Evolutionary conservation across 768 basidiomycete species (phyloP), one percentile per base, ranked within the genome.

Genomic region (Trametes cingulata): DNA sequence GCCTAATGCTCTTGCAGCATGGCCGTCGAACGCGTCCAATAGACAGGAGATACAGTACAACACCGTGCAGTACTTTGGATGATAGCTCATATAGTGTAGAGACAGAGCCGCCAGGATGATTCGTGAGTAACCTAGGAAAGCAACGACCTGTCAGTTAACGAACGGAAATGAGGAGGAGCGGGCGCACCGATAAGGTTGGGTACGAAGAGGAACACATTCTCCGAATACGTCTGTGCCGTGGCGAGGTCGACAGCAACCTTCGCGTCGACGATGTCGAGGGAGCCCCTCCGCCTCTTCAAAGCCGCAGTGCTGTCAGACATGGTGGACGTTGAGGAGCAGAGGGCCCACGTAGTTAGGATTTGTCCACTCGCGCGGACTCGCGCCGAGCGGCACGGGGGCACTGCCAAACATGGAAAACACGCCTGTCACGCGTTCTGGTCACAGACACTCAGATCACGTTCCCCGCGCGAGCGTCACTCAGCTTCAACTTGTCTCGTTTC

Each of bases 161-260:
- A 33, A 48, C 36, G 36, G 24, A 41, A 17, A 59, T 17, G 51
- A 55, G 10, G 50, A 22, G 33, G 57, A 36, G 39, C 24, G 10
- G 25, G 75, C 87, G 67, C 67, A 87, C 93, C 96, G 72, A 99
- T 98, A 69, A 99, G 79, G 75, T 99, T 99, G 39, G 97, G 95
- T 15, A 95, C 84, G 77, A 98, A 99, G 52, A 98, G 84, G 74
- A 96, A 99, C 65, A 98, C 90, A 73, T 98, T 98, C 78, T 99
- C 97, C 36, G 91, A 88, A 66, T 91, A 91, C 0, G 86, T 79
- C 74, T 93, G 91, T 14, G 86, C 87, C 13, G 90, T 93, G 25
- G 93, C 93, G 49, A 94, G 84, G 72, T 92, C 92, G 29, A 95
- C 86, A 9, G 91, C 93, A 58, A 86, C 83, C 70, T 92, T 91